Evolutionary conservation across 176 grass and related monocot species (phyloP).

Genomic region (Musa itinerans): DNA sequence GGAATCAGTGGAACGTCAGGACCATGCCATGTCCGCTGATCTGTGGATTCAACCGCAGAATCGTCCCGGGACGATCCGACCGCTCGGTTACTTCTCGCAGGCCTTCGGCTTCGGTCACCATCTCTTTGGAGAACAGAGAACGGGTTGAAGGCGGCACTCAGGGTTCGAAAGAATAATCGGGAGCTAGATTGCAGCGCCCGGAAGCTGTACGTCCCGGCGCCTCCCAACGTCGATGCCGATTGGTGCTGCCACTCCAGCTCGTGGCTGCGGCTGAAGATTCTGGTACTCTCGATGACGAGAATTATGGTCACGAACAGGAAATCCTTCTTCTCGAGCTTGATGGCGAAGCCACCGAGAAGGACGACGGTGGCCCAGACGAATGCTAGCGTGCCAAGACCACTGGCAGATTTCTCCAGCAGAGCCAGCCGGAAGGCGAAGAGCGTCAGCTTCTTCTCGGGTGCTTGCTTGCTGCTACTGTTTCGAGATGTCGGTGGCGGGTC

Average conservation of each 20-base stretch:
- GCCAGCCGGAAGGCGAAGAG: slow-evolving; percentile 7
- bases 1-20: slow-evolving; percentile 28
- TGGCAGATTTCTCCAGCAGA: slow-evolving; percentile 6
- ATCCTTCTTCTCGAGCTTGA: slow-evolving; percentile 23
- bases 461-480: no score
- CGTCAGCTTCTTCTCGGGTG: slow-evolving; percentile 8
- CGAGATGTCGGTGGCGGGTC: background rate
- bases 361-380: slow-evolving; percentile 21
- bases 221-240: slow-evolving; percentile 12
- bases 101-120: background rate
- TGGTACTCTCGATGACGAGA: slow-evolving; percentile 36
- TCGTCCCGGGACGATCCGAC: no score
- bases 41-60: no score
- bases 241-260: slow-evolving; percentile 50
- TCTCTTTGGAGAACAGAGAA: background rate
- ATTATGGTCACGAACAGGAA: slow-evolving; percentile 66
- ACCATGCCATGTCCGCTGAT: slow-evolving; percentile 19
- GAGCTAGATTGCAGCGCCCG: slow-evolving; percentile 27
- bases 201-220: slow-evolving; percentile 1
- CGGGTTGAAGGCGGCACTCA: slow-evolving; percentile 11
- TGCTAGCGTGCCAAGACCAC: slow-evolving; percentile 3
- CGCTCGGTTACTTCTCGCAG: background rate
- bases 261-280: slow-evolving; percentile 34
- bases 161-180: slow-evolving; percentile 21
- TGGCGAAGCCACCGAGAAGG: slow-evolving; percentile 10